A percentile compares a stretch with the other conserved stretches of the same genome.
Evolutionary conservation across 257 asterid genomes (phyloP).

Genomic region (Avicennia marina): DNA sequence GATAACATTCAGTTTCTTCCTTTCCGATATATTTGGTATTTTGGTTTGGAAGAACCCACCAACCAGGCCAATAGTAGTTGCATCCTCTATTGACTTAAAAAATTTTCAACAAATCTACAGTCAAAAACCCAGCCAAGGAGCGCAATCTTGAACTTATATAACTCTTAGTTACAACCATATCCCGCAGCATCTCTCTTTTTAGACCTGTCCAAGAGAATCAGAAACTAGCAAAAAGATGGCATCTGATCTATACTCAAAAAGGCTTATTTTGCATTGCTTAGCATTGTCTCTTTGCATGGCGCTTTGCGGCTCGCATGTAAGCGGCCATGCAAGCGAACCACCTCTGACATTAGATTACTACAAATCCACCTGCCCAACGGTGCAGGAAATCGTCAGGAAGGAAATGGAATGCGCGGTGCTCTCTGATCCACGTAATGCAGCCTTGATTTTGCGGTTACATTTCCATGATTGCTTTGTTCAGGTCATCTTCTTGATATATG

Average conservation of each 20-base stretch:
- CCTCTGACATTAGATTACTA: constrained; percentile 71
- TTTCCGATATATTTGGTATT: constrained; percentile 25
- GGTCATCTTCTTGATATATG: constrained; percentile 32
- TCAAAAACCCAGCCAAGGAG: constrained; percentile 32
- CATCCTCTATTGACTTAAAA: constrained; percentile 85
- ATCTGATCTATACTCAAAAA: constrained; percentile 20
- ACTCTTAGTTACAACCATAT: constrained; percentile 28
- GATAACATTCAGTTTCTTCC: background rate
- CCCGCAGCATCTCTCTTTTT: constrained; percentile 9
- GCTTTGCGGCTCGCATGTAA: constrained; percentile 20
- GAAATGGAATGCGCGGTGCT: constrained; percentile 92
- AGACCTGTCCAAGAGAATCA: constrained; percentile 8
- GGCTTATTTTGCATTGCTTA: constrained; percentile 28
- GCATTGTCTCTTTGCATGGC: constrained; percentile 24
- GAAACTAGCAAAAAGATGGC: constrained; percentile 27
- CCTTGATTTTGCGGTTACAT: constrained; percentile 66
- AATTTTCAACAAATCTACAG: constrained; percentile 5
- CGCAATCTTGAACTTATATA: constrained; percentile 35
- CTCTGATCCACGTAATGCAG: constrained; percentile 88
- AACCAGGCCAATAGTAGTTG: constrained; percentile 56
- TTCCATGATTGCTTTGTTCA: constrained; percentile 89
- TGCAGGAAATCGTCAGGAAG: constrained; percentile 53
- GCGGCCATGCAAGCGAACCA: constrained; percentile 51
- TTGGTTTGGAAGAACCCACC: constrained; percentile 51
- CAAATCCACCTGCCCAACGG: constrained; percentile 56